Conservation (phyloP, 1,284 basidiomycete species). For the Rhodotorula sp. region DNA sequence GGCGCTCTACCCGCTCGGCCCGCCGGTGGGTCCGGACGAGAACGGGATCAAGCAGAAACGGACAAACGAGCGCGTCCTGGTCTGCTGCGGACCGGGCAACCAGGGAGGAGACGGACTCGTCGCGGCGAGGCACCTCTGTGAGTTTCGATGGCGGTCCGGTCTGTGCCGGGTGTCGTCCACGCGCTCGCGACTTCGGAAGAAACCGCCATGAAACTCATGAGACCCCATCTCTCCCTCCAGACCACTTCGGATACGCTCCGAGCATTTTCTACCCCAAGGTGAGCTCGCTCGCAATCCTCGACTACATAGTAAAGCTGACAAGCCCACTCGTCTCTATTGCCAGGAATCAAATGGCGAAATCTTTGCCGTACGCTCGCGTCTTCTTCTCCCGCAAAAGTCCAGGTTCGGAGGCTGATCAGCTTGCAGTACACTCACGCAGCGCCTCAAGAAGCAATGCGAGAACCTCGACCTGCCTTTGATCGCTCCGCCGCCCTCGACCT, state of each 20-base stretch:
- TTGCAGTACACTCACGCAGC: conserved; percentile 49
- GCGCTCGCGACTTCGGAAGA: no score
- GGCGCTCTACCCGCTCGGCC: conserved; percentile 61
- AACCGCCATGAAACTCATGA: not conserved
- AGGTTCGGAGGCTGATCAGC: no score
- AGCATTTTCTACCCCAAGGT: conserved; percentile 91
- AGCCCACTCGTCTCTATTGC: not conserved
- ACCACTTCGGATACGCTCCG: conserved; percentile 82
- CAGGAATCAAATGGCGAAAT: conserved; percentile 84
- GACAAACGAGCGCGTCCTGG: conserved; percentile 59
- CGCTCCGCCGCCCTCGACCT: conserved; percentile 47
- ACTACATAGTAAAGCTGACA: no score
- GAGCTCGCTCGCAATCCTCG: conserved; percentile 30
- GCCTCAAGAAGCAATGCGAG: conserved; percentile 78
- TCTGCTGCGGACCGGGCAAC: conserved; percentile 95
- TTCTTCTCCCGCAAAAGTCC: not conserved
- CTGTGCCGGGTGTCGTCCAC: no score
- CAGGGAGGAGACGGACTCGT: conserved; percentile 95
- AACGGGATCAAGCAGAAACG: conserved; percentile 40
- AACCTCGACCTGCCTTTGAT: conserved; percentile 78
- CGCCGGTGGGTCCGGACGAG: conserved; percentile 25
- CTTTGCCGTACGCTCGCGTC: conserved; percentile 60
- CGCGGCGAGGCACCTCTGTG: conserved; percentile 87
- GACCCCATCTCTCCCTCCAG: conserved; percentile 51
- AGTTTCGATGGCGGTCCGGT: conserved; percentile 36